Conservation (phyloP, 2,329 filamentous ascomycete species). For the Talaromyces sp. region DNA sequence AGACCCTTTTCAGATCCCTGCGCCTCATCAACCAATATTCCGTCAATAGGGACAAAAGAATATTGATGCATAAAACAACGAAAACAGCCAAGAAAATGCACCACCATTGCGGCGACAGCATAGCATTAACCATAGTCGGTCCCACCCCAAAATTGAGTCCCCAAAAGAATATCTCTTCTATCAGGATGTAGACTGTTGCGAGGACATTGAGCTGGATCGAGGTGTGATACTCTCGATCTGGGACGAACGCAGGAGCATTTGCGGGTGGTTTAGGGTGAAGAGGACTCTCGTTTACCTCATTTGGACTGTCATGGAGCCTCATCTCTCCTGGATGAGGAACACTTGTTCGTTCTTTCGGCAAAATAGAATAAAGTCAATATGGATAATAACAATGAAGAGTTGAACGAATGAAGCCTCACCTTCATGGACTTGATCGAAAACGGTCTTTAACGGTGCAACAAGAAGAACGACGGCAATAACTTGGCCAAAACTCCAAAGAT, state of each 20-base stretch:
- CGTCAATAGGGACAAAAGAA: not conserved
- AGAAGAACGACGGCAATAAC: not conserved
- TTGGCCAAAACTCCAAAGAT: not conserved
- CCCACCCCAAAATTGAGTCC: too few species aligned
- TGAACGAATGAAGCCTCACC: not conserved
- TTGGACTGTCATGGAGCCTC: not conserved
- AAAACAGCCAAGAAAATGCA: not conserved
- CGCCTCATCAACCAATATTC: not conserved
- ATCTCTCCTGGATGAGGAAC: not conserved
- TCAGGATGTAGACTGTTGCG: not conserved
- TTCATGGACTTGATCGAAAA: not conserved
- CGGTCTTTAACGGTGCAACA: not conserved
- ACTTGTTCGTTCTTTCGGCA: not conserved
- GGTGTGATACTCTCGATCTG: not conserved
- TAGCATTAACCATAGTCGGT: too few species aligned
- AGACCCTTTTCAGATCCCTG: not conserved
- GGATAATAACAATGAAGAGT: too few species aligned
- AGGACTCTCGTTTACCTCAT: not conserved
- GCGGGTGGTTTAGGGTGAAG: not conserved
- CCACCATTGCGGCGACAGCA: not conserved
- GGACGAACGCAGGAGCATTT: not conserved
- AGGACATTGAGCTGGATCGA: not conserved
- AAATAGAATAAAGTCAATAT: not conserved
- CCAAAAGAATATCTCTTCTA: not conserved
- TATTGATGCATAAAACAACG: not conserved